Percentiles rank a stretch among this genome's conserved stretches.
Evolutionary conservation across 2,329 filamentous ascomycete species (phyloP).

Genomic region (Colletotrichum sp.): DNA sequence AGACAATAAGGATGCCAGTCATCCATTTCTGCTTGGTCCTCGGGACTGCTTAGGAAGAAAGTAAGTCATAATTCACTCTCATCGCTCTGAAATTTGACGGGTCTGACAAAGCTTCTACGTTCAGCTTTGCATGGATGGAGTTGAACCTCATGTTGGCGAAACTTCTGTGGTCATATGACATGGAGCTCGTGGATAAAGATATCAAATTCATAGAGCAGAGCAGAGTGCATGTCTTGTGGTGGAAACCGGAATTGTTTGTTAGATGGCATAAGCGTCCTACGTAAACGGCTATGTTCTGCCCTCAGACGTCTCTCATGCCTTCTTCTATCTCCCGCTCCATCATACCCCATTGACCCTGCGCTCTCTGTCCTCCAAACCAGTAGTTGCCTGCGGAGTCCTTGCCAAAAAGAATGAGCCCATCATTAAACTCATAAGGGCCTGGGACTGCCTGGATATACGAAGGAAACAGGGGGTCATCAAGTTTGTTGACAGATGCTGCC

Average conservation of each 20-base stretch:
- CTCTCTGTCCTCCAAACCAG: constrained; percentile 29
- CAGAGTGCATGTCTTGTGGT: not conserved
- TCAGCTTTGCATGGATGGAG: not conserved
- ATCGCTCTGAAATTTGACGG: not conserved
- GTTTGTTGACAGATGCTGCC: not conserved
- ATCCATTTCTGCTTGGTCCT: not conserved
- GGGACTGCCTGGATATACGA: constrained; percentile 21
- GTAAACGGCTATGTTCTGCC: not conserved
- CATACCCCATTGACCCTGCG: constrained; percentile 24
- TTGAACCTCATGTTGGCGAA: not conserved
- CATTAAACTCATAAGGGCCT: constrained; percentile 21
- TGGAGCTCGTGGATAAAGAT: not conserved
- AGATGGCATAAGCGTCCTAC: not conserved
- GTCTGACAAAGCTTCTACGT: not conserved
- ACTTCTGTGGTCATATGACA: not conserved
- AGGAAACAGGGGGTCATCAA: not conserved
- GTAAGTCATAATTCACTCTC: not conserved
- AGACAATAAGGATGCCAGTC: not conserved
- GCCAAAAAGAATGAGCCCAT: constrained; percentile 28
- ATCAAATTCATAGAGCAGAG: not conserved
- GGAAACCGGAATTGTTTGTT: not conserved
- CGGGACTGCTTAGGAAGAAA: not conserved
- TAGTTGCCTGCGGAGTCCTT: constrained; percentile 35
- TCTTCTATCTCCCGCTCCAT: constrained; percentile 17
- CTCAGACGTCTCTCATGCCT: not conserved